These are phyloP conservation scores for Fusarium coicis DNA, from an alignment of 2,329 filamentous ascomycete species.

Conservation along the genomic window DNA sequence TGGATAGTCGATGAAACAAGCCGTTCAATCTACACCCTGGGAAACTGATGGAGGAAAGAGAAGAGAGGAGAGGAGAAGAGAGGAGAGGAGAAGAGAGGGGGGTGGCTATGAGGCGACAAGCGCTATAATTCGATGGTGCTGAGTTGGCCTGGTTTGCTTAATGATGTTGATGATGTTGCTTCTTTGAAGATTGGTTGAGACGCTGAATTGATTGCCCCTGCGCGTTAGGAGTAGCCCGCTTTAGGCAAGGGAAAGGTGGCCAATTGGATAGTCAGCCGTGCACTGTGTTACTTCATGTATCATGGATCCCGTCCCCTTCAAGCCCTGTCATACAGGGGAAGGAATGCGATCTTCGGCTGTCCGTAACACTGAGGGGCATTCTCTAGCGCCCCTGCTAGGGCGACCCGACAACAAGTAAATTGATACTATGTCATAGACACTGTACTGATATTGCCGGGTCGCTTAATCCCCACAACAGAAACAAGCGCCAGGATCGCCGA, in stretches of 20 bases:
- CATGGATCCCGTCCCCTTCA: not conserved
- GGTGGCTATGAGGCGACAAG: not conserved
- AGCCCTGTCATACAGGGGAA: not conserved
- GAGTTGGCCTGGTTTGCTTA: not conserved
- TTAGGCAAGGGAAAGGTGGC: slow-evolving; percentile 13
- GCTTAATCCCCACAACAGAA: slow-evolving; percentile 7
- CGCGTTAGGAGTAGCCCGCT: not conserved
- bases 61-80: not conserved
- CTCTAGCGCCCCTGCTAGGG: slow-evolving; percentile 7
- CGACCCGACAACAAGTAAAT: not conserved
- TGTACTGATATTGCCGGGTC: not conserved
- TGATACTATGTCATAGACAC: not conserved
- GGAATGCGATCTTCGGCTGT: slow-evolving; percentile 6
- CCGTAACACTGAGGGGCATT: not conserved
- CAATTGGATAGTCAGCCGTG: slow-evolving; percentile 1
- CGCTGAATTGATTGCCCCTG: slow-evolving; percentile 14
- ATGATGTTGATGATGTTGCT: slow-evolving; percentile 21
- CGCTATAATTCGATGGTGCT: slow-evolving; percentile 3
- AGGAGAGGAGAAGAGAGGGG: not conserved
- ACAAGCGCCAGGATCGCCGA: slow-evolving; percentile 16
- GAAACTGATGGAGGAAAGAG: not conserved
- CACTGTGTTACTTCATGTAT: slow-evolving; percentile 13
- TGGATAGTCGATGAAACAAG: slow-evolving; percentile 13
- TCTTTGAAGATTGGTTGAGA: slow-evolving; percentile 25
- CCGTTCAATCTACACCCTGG: not conserved